A percentile compares a stretch with the other conserved stretches of the same genome.
Evolutionary conservation across 208 protist genomes (phyloP).

Genomic region (Wallacemonas rigidus): DNA sequence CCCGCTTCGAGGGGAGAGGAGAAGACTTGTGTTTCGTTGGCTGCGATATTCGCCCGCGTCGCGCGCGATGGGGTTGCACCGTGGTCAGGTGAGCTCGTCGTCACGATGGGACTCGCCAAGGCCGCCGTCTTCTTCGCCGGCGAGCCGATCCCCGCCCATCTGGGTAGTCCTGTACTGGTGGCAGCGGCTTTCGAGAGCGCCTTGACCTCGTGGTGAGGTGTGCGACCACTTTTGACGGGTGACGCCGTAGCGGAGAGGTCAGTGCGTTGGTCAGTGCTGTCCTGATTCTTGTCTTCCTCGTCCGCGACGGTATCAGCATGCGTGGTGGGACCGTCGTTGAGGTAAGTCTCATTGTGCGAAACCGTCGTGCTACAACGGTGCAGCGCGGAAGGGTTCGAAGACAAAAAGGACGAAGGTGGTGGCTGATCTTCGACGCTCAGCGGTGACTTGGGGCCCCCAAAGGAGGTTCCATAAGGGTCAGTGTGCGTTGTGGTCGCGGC

Average conservation of each 20-base stretch:
- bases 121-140: no score
- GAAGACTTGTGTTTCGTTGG: constrained; percentile 10
- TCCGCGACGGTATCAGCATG: not conserved
- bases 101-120: no score
- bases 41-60: not conserved
- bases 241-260: not conserved
- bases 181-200: no score
- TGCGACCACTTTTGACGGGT: not conserved
- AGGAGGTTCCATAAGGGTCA: not conserved
- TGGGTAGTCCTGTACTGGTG: no score
- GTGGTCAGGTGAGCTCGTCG: no score
- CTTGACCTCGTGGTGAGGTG: no score
- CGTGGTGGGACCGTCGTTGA: not conserved
- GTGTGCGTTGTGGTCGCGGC: not conserved
- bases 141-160: no score
- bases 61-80: no score
- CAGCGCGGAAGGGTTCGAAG: not conserved
- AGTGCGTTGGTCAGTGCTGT: not conserved
- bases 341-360: not conserved
- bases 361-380: not conserved
- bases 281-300: not conserved
- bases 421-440: not conserved
- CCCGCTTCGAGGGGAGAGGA: not conserved
- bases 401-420: not conserved
- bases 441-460: constrained; percentile 3